These are phyloP conservation scores for Vitis amurensis DNA, from an alignment of 164 flowering plant genomes.

Conservation along the genomic window DNA sequence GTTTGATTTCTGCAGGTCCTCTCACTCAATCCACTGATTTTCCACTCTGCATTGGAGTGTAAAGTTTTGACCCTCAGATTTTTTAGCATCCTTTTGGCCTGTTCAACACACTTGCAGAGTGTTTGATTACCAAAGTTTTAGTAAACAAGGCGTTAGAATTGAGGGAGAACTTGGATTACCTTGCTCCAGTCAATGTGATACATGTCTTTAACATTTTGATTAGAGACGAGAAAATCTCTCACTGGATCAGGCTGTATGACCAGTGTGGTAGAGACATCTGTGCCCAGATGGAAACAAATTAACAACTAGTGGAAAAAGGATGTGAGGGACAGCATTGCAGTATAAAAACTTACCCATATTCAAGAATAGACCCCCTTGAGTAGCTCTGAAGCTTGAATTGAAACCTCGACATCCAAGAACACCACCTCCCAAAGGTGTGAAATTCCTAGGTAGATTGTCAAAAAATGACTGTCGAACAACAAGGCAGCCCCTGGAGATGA, in stretches of 20 bases:
- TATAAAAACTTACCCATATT: conserved; percentile 13
- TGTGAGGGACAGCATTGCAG: background rate
- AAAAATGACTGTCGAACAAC: conserved; percentile 20
- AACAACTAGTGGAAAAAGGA: too few species aligned
- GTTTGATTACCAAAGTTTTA: background rate
- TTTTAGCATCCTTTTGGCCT: background rate
- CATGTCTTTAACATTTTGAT: too few species aligned
- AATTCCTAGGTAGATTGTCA: conserved; percentile 11
- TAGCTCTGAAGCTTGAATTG: conserved; percentile 23
- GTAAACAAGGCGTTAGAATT: background rate
- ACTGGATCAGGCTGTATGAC: background rate
- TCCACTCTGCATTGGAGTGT: background rate
- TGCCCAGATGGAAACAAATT: background rate
- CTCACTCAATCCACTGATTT: background rate
- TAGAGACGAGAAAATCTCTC: background rate
- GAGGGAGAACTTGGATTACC: background rate
- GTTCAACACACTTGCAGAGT: background rate
- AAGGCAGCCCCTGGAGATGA: conserved; percentile 13
- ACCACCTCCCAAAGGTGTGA: conserved; percentile 15
- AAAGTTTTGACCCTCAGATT: background rate
- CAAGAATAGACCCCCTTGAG: conserved; percentile 26
- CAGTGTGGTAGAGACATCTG: background rate
- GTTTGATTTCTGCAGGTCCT: background rate
- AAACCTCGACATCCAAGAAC: conserved; percentile 26
- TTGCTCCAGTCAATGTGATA: background rate